Evolutionary conservation across 768 basidiomycete genomes (phyloP).

Genomic region (Dacryopinax spathularia): DNA sequence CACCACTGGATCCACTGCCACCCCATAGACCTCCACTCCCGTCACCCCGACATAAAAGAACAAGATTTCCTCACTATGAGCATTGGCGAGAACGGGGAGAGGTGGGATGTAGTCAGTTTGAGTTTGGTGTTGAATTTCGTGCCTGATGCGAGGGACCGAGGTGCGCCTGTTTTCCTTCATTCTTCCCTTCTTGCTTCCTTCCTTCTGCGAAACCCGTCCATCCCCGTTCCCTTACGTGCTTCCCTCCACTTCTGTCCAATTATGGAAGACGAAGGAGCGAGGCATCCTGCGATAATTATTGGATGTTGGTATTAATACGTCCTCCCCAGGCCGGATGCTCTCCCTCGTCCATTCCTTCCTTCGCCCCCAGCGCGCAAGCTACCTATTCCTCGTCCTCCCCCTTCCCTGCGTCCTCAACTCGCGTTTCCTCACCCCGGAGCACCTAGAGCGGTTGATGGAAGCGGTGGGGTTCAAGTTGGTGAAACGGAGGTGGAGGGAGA

Average conservation of each 20-base stretch:
- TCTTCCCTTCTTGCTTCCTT: background rate
- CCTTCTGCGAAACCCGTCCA: too few species aligned
- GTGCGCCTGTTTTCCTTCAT: constrained; percentile 27
- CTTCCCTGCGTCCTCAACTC: constrained; percentile 76
- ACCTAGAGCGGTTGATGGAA: constrained; percentile 42
- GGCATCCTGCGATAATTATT: background rate
- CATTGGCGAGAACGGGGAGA: constrained; percentile 31
- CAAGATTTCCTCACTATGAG: constrained; percentile 72
- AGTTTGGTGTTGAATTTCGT: constrained; percentile 88
- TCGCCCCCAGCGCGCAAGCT: constrained; percentile 31
- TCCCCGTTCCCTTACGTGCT: background rate
- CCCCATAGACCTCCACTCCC: constrained; percentile 72
- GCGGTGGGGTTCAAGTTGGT: constrained; percentile 50
- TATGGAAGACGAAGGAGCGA: too few species aligned
- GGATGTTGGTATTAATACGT: background rate
- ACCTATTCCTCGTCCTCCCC: constrained; percentile 63
- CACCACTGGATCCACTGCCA: constrained; percentile 55
- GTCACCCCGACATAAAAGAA: constrained; percentile 66
- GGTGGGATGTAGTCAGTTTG: constrained; percentile 71
- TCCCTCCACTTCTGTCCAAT: background rate
- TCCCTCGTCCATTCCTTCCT: constrained; percentile 44
- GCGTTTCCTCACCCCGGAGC: constrained; percentile 55
- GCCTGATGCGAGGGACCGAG: constrained; percentile 57
- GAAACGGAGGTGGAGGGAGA: constrained; percentile 43
- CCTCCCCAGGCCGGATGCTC: constrained; percentile 52